A percentile compares a stretch with the other conserved stretches of the same genome.
phyloP scores from a whole-genome alignment of 352 stramenopile species.

The Phytophthora pisi region DNA sequence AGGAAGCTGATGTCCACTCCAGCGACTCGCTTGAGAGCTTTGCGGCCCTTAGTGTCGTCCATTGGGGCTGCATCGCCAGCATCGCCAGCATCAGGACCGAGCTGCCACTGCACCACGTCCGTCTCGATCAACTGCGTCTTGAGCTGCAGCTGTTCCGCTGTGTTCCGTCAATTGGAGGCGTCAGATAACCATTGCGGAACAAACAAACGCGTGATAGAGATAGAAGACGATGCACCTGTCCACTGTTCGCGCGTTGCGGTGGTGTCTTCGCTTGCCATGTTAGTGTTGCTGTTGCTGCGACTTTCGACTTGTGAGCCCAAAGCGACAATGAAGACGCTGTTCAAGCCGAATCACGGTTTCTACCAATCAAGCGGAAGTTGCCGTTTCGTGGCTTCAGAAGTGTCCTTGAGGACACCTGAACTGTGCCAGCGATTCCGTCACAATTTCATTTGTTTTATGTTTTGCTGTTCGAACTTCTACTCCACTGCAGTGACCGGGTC shows the following conservation, averaged over 20 bases:
- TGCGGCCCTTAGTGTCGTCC: conserved; percentile 5
- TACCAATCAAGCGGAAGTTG: conserved; percentile 18
- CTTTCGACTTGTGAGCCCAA: too few relatives aligned
- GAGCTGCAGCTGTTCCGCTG: conserved; percentile 62
- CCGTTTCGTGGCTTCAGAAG: conserved; percentile 10
- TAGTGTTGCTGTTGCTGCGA: background rate
- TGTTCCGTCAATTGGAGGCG: conserved; percentile 1
- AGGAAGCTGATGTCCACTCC: conserved; percentile 88
- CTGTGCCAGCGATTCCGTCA: background rate
- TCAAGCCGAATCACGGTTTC: conserved; percentile 4
- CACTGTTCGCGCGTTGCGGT: conserved; percentile 23
- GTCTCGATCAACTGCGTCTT: conserved; percentile 56
- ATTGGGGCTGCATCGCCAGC: background rate
- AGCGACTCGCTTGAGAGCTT: conserved; percentile 51
- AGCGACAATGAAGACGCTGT: conserved; percentile 4
- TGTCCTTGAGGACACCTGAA: background rate
- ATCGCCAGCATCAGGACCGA: conserved; percentile 14
- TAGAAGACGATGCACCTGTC: conserved; percentile 28
- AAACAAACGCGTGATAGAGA: background rate
- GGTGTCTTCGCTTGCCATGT: conserved; percentile 20
- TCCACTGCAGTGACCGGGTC: conserved; percentile 26
- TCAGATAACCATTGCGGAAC: conserved; percentile 6
- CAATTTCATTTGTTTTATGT: background rate
- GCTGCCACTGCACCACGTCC: conserved; percentile 52
- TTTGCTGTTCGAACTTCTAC: conserved; percentile 16